Evolutionary conservation across 441 rosid genomes (phyloP), one percentile per base, ranked within the genome.

Genomic region (Erodium texanum): DNA sequence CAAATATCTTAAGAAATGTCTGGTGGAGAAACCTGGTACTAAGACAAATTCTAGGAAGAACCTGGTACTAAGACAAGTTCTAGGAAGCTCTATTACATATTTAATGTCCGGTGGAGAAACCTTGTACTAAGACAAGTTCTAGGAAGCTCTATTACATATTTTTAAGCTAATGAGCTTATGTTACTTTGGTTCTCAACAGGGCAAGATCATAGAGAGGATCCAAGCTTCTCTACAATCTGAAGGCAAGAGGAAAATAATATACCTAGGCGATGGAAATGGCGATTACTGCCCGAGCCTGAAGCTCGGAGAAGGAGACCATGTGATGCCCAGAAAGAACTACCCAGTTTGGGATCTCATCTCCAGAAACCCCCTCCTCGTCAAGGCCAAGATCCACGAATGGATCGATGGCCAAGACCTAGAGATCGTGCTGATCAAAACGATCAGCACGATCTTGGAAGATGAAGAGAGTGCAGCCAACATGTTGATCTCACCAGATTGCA

Each of bases 261-360:
- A 90, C 77, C 82, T 89, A 7, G 99, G 99, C 27, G 96, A 93
- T 71, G 97, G 97, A 0, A 56, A 24, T 2, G 91, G 88, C 2
- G 99, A 93, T 68, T 91, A 82, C 71, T 93, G 99, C 68, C 96
- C 96, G 0, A 81, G 83, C 76, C 78, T 91, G 71, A 82, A 73
- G 82, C 93, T 93, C 4, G 72, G 67, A 32, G 74, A 83, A 10
- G 72, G 75, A 38, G 97, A 91, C 69, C 74, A 45, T 65, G 19
- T 88, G 82, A 87, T 92, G 99, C 99, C 98, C 14, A 92, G 97
- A 80, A 94, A 88, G 77, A 69, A 84, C 38, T 94, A 81, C 50
- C 97, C 97, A 2, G 85, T 83, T 11, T 94, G 94, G 97, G 92
- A 86, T 23, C 75, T 90, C 66, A 90, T 90, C 32, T 75, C 74